Percentiles rank a stretch among this genome's conserved stretches.
Conservation (phyloP, 2,329 filamentous ascomycete species). For the Cercospora sp. region DNA sequence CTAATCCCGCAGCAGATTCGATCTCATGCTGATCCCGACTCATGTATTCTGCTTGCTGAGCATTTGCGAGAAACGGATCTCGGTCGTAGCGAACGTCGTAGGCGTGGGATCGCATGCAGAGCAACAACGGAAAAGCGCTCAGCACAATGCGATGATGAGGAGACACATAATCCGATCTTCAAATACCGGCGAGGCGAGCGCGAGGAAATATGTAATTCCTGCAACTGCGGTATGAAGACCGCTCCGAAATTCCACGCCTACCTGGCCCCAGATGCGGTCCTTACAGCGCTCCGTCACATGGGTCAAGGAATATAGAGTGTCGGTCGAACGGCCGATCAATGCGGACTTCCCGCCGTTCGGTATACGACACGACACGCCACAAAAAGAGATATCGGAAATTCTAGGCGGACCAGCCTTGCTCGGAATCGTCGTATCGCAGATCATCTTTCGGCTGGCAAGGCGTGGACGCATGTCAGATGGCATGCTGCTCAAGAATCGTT, state of each 20-base stretch:
- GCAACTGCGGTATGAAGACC: constrained; percentile 12
- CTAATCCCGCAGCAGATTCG: not conserved
- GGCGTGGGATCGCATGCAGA: not conserved
- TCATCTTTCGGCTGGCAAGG: not conserved
- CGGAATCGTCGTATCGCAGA: not conserved
- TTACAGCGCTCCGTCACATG: not conserved
- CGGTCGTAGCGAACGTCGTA: not conserved
- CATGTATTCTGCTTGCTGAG: not conserved
- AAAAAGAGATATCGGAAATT: not conserved
- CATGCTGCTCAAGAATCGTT: not conserved
- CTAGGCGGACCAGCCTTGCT: not conserved
- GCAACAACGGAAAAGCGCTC: not conserved
- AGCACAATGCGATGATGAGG: not conserved
- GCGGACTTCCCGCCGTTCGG: not conserved
- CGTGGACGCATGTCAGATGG: not conserved
- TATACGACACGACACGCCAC: not conserved
- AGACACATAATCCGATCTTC: not conserved
- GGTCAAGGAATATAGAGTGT: not conserved
- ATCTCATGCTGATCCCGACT: not conserved
- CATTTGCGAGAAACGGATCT: not conserved
- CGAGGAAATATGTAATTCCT: not conserved
- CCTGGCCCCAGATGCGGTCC: not conserved
- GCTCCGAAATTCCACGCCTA: constrained; percentile 3
- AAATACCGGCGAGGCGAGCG: not conserved
- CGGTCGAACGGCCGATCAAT: not conserved